Evolutionary conservation across 2,329 filamentous ascomycete species (phyloP).

Genomic region (Pezicula radicicola): DNA sequence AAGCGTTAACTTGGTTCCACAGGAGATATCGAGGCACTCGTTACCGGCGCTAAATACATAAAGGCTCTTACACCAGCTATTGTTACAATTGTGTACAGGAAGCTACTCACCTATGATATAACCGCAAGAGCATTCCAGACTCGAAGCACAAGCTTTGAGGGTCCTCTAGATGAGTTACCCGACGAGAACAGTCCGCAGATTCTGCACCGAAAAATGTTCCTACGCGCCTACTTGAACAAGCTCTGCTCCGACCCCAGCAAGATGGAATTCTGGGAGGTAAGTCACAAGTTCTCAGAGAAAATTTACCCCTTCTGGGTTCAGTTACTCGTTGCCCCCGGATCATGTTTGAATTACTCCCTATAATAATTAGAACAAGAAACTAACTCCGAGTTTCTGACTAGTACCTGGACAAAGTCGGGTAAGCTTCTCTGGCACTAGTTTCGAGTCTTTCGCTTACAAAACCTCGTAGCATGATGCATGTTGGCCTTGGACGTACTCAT

Average conservation of each 20-base stretch:
- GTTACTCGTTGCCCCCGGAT: no score
- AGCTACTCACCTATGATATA: slow-evolving; percentile 76
- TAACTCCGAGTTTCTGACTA: no score
- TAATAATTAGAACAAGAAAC: no score
- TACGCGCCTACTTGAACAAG: slow-evolving; percentile 62
- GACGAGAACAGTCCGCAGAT: slow-evolving; percentile 42
- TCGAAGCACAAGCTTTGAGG: slow-evolving; percentile 59
- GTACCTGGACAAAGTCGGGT: slow-evolving; percentile 18
- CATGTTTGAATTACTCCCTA: no score
- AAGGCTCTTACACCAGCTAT: slow-evolving; percentile 70
- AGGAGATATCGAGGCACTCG: slow-evolving; percentile 20
- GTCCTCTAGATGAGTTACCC: slow-evolving; percentile 42
- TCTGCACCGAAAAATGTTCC: slow-evolving; percentile 63
- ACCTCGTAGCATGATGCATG: slow-evolving; percentile 36
- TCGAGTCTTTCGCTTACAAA: background rate
- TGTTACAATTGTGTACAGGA: slow-evolving; percentile 81
- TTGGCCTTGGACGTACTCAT: slow-evolving; percentile 58
- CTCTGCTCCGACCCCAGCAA: slow-evolving; percentile 14
- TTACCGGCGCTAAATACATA: slow-evolving; percentile 19
- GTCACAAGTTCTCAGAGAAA: no score
- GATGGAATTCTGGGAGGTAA: slow-evolving; percentile 20
- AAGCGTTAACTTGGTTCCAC: background rate
- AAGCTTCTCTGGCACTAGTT: background rate
- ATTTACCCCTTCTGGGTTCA: no score
- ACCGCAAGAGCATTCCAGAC: slow-evolving; percentile 72